These are phyloP conservation scores for Exophiala alcalophila DNA, from an alignment of 2,329 filamentous ascomycete genomes.

Conservation along the genomic window DNA sequence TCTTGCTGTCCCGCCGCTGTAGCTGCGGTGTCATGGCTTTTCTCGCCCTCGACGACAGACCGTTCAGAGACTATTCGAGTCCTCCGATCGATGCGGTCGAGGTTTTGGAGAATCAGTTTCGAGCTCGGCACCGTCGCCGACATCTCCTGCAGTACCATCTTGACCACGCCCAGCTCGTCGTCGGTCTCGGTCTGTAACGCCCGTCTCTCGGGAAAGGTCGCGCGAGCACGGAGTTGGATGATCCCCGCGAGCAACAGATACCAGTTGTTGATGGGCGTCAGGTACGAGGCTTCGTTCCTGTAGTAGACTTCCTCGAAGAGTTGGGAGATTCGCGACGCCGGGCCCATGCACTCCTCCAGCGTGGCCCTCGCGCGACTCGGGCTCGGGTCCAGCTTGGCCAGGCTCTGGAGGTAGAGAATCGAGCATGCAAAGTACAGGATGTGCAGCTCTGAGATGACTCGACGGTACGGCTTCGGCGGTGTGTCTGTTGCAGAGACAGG, in stretches of 20 bases:
- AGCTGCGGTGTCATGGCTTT: no score
- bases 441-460: slow-evolving; percentile 18
- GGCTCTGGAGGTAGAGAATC: slow-evolving; percentile 15
- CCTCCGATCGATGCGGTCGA: no score
- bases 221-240: slow-evolving; percentile 16
- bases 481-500: slow-evolving; percentile 7
- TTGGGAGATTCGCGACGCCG: slow-evolving; percentile 12
- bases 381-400: slow-evolving; percentile 15
- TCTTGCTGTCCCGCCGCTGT: no score
- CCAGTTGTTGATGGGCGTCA: slow-evolving; percentile 18
- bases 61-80: no score
- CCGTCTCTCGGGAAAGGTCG: slow-evolving; percentile 14
- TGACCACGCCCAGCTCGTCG: slow-evolving; percentile 11
- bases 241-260: slow-evolving; percentile 17
- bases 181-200: slow-evolving; percentile 5
- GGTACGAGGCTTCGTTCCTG: slow-evolving; percentile 16
- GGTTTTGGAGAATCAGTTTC: slow-evolving; percentile 10
- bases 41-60: no score
- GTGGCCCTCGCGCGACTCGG: slow-evolving; percentile 8
- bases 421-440: slow-evolving; percentile 18
- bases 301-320: slow-evolving; percentile 17
- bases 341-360: slow-evolving; percentile 16
- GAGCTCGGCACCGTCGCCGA: slow-evolving; percentile 14
- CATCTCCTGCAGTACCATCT: slow-evolving; percentile 14
- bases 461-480: slow-evolving; percentile 10